These are phyloP conservation scores for Alternaria rosae DNA, from an alignment of 2,329 filamentous ascomycete genomes.

Conservation along the genomic window DNA sequence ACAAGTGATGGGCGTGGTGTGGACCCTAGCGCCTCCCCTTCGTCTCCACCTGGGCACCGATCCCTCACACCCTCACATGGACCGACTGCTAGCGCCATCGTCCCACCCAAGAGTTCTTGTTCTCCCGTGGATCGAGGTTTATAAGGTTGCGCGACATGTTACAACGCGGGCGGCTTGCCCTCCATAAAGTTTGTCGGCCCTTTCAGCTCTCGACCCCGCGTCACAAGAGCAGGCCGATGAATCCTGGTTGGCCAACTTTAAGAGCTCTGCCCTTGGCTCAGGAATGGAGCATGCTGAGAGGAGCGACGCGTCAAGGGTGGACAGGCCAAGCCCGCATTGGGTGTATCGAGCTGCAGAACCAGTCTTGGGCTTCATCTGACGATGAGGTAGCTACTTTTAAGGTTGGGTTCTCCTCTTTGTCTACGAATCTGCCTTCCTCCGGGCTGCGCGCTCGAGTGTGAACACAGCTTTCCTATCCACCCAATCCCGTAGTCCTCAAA, in stretches of 20 bases:
- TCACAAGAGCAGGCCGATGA: conserved; percentile 26
- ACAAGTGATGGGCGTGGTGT: not conserved
- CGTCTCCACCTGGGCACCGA: not conserved
- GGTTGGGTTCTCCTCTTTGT: not conserved
- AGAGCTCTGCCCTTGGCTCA: conserved; percentile 20
- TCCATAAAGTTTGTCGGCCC: conserved; percentile 8
- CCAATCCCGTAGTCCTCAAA: not conserved
- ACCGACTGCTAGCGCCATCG: not conserved
- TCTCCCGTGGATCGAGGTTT: not conserved
- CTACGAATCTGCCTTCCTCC: conserved; percentile 5
- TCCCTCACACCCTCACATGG: not conserved
- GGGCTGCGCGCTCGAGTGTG: conserved; percentile 8
- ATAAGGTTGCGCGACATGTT: conserved; percentile 6
- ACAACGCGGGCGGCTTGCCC: not conserved
- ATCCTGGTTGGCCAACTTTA: conserved; percentile 22
- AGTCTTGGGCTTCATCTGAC: conserved; percentile 25
- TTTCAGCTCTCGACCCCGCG: conserved; percentile 22
- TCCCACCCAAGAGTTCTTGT: not conserved
- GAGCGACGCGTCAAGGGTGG: conserved; percentile 6
- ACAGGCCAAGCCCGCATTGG: conserved; percentile 20
- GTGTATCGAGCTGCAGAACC: conserved; percentile 20
- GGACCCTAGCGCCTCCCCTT: not conserved
- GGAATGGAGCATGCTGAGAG: conserved; percentile 16
- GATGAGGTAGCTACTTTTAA: conserved; percentile 19
- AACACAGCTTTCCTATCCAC: conserved; percentile 9